Percentiles rank a stretch among this genome's conserved stretches.
These are phyloP conservation scores for Russula lepida DNA, from an alignment of 768 basidiomycete species.

Conservation along the genomic window DNA sequence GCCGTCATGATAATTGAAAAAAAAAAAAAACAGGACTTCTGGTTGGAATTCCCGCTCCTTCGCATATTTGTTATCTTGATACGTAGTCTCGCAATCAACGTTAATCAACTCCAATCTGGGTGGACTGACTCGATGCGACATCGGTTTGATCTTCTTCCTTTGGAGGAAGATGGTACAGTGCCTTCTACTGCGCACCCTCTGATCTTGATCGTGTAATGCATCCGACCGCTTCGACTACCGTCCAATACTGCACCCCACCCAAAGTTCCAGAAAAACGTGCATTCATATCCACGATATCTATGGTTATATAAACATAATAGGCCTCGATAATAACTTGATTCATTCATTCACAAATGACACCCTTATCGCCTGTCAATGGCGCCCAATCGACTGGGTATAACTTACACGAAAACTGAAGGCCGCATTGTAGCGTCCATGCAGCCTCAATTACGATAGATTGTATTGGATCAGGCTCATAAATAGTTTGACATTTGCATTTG, in stretches of 20 bases:
- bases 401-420: neutral
- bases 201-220: neutral
- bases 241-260: neutral
- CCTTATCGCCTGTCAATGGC: neutral
- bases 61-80: too few relatives aligned
- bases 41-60: neutral
- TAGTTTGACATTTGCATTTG: neutral
- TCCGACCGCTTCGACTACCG: too few relatives aligned
- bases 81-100: neutral
- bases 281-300: neutral
- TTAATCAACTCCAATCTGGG: neutral
- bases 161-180: neutral
- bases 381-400: conserved; percentile 8
- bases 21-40: neutral
- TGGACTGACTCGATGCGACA: neutral
- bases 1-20: neutral
- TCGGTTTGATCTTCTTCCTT: neutral
- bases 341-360: neutral
- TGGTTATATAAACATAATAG: conserved; percentile 9
- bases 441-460: neutral
- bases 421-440: neutral
- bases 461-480: neutral
- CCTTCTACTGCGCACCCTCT: neutral
- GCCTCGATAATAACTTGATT: neutral
- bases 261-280: neutral